A percentile compares a stretch with the other conserved stretches of the same genome.
Conservation (phyloP, 768 basidiomycete genomes). For the Rhodocollybia butyracea region DNA sequence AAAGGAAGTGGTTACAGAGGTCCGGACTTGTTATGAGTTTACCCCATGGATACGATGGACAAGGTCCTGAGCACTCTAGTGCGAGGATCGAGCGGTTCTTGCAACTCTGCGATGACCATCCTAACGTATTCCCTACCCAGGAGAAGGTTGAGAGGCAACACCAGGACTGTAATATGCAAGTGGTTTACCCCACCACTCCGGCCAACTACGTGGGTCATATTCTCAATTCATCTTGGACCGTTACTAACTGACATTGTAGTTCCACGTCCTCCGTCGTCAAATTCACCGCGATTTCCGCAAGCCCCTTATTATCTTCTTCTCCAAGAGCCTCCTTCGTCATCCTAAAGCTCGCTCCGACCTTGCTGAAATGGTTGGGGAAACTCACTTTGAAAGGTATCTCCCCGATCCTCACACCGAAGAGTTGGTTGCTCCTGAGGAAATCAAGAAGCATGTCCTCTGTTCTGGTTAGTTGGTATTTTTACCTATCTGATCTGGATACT, state of each 20-base stretch:
- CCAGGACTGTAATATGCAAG: constrained; percentile 99
- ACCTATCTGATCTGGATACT: neutral
- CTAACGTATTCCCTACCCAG: constrained; percentile 80
- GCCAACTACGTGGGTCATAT: constrained; percentile 75
- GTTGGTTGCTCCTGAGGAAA: constrained; percentile 77
- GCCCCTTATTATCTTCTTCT: constrained; percentile 95
- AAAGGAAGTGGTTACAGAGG: constrained; percentile 96
- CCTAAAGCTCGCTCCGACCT: constrained; percentile 86
- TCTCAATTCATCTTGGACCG: neutral
- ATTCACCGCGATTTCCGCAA: constrained; percentile 98
- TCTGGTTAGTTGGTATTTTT: constrained; percentile 43
- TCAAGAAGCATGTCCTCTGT: constrained; percentile 91
- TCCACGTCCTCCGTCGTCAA: constrained; percentile 96
- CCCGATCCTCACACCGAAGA: constrained; percentile 75
- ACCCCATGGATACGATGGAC: constrained; percentile 97
- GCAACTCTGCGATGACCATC: constrained; percentile 97
- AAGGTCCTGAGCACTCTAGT: constrained; percentile 97
- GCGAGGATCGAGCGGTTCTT: constrained; percentile 95
- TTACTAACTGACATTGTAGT: constrained; percentile 35
- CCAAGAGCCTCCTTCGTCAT: constrained; percentile 92
- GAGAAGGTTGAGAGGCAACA: constrained; percentile 94
- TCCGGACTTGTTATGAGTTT: constrained; percentile 85
- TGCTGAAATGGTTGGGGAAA: constrained; percentile 85
- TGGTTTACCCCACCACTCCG: constrained; percentile 95
- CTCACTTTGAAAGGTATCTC: constrained; percentile 90